Conservation (phyloP, 257 asterid genomes). For the Solanum sejunctum region DNA sequence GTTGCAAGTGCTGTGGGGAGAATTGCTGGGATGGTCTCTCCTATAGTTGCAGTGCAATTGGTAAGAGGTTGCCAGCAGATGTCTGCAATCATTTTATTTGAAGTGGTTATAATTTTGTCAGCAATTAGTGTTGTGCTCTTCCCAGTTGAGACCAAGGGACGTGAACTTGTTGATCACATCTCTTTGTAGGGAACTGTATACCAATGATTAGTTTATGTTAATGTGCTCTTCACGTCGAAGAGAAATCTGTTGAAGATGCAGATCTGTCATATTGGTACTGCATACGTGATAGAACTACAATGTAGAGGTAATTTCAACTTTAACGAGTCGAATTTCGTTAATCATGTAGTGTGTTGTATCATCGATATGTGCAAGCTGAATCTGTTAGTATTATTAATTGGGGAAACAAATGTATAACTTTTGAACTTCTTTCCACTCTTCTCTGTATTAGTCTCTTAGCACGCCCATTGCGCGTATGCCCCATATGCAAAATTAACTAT, state of each 20-base stretch:
- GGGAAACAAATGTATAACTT: background rate
- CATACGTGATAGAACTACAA: background rate
- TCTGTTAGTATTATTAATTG: background rate
- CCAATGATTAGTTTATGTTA: background rate
- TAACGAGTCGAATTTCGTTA: background rate
- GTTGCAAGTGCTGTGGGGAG: conserved; percentile 61
- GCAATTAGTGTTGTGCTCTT: conserved; percentile 44
- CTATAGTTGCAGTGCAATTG: conserved; percentile 62
- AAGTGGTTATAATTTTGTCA: conserved; percentile 31
- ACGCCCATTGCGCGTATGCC: no score
- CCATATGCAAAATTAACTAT: no score
- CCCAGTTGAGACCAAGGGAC: conserved; percentile 27
- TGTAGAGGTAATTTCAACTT: background rate
- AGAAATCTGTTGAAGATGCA: background rate
- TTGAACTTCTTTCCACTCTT: no score
- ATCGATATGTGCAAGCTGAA: background rate
- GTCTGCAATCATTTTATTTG: conserved; percentile 47
- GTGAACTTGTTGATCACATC: conserved; percentile 8
- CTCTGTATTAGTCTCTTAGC: no score
- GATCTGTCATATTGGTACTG: background rate
- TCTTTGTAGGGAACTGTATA: background rate
- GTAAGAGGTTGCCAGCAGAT: conserved; percentile 60
- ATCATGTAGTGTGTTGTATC: background rate
- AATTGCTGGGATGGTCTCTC: conserved; percentile 72
- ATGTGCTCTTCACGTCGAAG: background rate